phyloP scores from a whole-genome alignment of 768 basidiomycete species.

The Tricholoma sp. region DNA sequence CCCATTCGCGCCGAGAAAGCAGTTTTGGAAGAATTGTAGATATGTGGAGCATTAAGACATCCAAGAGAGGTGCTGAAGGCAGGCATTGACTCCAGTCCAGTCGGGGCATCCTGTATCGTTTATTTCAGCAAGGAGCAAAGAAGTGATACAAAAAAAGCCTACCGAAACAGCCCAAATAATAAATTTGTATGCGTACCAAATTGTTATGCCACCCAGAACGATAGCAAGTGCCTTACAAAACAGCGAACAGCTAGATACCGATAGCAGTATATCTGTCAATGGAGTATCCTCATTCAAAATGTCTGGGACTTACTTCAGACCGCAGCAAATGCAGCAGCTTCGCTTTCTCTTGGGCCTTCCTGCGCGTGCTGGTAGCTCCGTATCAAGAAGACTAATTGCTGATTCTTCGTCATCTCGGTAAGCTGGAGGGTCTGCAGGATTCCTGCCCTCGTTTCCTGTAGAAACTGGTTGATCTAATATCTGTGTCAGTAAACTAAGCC shows the following conservation, averaged over 20 bases:
- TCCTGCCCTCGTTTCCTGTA: slow-evolving; percentile 36
- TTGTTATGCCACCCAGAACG: slow-evolving; percentile 33
- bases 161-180: slow-evolving; percentile 46
- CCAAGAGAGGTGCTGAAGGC: slow-evolving; percentile 48
- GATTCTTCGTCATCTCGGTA: slow-evolving; percentile 24
- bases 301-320: slow-evolving; percentile 5
- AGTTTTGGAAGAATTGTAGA: slow-evolving; percentile 37
- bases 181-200: slow-evolving; percentile 40
- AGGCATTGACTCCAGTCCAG: slow-evolving; percentile 54
- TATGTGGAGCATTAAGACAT: slow-evolving; percentile 38
- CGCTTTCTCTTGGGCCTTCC: slow-evolving; percentile 26
- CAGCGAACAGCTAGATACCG: slow-evolving; percentile 35
- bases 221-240: slow-evolving; percentile 55
- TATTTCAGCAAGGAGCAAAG: background rate
- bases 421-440: slow-evolving; percentile 18
- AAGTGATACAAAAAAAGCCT: slow-evolving; percentile 7
- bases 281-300: background rate
- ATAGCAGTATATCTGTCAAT: background rate
- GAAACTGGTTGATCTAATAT: slow-evolving; percentile 37
- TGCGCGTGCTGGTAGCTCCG: slow-evolving; percentile 19
- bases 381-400: slow-evolving; percentile 27
- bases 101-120: slow-evolving; percentile 35
- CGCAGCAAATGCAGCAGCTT: slow-evolving; percentile 49
- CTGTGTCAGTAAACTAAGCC: background rate
- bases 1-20: slow-evolving; percentile 35